Base-by-base conservation (phyloP, 345 rosid species). In the Mallotus nudiflorus region DNA sequence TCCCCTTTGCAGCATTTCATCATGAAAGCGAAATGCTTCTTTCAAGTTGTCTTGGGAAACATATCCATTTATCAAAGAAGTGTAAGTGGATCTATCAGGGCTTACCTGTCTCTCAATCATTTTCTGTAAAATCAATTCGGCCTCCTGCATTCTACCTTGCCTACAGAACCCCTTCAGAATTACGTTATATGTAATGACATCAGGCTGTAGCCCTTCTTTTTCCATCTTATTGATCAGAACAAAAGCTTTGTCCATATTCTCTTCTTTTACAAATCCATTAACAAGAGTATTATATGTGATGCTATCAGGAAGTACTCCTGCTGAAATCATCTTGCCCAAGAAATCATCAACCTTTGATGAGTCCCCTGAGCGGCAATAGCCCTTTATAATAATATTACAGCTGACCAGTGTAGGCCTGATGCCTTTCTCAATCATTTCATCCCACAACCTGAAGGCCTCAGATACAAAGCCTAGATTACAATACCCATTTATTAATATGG, bases 1-100 rank as follows among this genome's bases (percentile, higher is more conserved):
- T 16, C 98, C 96, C 73, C 87, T 84, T 61, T 70, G 86, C 69
- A 93, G 72, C 96, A 93, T 93, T 82, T 93, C 93, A 71, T 89
- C 88, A 72, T 93, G 98, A 70, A 84, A 86, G 50, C 86, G 80
- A 84, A 93, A 93, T 50, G 97, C 97, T 67, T 83, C 95, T 39
- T 82, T 86, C 75, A 90, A 78, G 82, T 87, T 89, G 74, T 89
- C 92, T 60, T 75, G 89, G 53, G 79, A 75, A 62, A 87, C 96
- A 75, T 84, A 83, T 46, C 98, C 96, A 84, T 90, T 90, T 70
- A 89, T 92, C 81, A 92, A 75, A 60, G 87, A 78, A n/a, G 81
- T 77, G 72, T 87, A 92, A 4, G 93, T 87, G 54, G 85, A 74
- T 71, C 75, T 87, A 78, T 87, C 93, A 27, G 95, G 95, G 72